Conservation (phyloP, 2,329 filamentous ascomycete species). For the Aspergillus sp. region DNA sequence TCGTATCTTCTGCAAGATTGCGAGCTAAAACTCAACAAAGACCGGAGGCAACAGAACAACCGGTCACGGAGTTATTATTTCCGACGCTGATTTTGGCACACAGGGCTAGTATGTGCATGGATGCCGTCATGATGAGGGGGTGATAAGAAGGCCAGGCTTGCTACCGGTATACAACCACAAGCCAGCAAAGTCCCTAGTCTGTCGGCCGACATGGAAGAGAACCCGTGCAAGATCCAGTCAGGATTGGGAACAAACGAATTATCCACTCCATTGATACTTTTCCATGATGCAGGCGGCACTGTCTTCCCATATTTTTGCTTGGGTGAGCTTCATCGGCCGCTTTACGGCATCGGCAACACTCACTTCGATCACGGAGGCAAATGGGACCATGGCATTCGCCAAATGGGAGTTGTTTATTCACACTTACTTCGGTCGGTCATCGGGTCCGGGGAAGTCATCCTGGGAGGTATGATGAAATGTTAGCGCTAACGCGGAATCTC, state of each 20-base stretch:
- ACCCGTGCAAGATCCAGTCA: constrained; percentile 9
- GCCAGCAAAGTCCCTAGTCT: background rate
- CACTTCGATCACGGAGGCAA: constrained; percentile 2
- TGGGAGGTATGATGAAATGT: background rate
- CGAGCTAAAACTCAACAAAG: too few relatives aligned
- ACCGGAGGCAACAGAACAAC: too few relatives aligned
- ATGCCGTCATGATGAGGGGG: background rate
- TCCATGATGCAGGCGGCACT: constrained; percentile 14
- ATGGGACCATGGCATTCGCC: constrained; percentile 10
- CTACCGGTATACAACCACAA: background rate
- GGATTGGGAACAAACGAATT: background rate
- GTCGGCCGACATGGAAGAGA: constrained; percentile 4
- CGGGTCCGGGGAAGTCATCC: background rate
- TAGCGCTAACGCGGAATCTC: background rate
- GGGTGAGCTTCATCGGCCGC: background rate
- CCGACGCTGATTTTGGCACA: background rate
- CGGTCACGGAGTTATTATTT: background rate
- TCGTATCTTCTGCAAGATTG: background rate
- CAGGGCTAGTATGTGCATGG: background rate
- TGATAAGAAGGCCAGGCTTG: background rate
- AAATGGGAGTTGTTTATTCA: constrained; percentile 13
- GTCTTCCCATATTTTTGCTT: constrained; percentile 10
- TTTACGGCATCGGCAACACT: constrained; percentile 11
- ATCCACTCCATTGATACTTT: constrained; percentile 5
- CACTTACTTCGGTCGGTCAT: constrained; percentile 9